Conservation (phyloP, 75 land plant species). For the Gnetum montanum region DNA sequence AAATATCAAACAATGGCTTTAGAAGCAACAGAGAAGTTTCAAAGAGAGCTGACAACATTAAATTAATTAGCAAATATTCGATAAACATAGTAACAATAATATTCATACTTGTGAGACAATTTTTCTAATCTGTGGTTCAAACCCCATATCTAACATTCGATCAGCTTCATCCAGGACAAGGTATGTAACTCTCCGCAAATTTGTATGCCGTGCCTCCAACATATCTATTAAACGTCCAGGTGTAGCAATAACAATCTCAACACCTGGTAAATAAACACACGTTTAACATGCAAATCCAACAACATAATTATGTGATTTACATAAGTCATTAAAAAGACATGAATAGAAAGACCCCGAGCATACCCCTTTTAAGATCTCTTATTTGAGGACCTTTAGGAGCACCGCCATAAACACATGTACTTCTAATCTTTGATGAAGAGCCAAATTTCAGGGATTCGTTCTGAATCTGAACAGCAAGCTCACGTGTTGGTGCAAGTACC, state of each 20-base stretch:
- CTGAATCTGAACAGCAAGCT: constrained; percentile 85
- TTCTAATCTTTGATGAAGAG: constrained; percentile 38
- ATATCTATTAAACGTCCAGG: constrained; percentile 87
- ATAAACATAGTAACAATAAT: not conserved
- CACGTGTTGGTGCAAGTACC: constrained; percentile 81
- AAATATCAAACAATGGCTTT: not conserved
- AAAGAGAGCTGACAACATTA: not conserved
- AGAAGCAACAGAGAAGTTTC: not conserved
- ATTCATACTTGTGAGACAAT: constrained; percentile 57
- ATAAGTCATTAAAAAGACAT: no score
- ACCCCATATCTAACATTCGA: constrained; percentile 90
- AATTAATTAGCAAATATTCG: not conserved
- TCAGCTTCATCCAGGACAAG: constrained; percentile 92
- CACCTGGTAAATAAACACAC: constrained; percentile 29
- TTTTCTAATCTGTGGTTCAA: constrained; percentile 88
- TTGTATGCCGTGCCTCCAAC: constrained; percentile 69
- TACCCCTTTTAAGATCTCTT: constrained; percentile 74
- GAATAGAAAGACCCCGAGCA: no score
- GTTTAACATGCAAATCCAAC: not conserved
- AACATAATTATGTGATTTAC: no score
- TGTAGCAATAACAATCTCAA: constrained; percentile 86
- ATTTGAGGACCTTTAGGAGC: constrained; percentile 91
- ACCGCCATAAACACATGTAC: constrained; percentile 84
- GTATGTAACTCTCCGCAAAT: constrained; percentile 69
- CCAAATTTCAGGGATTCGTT: constrained; percentile 73